Percentiles rank a stretch among this genome's conserved stretches.
Conservation (phyloP, 208 protist genomes). For the Zelonia costaricensis region DNA sequence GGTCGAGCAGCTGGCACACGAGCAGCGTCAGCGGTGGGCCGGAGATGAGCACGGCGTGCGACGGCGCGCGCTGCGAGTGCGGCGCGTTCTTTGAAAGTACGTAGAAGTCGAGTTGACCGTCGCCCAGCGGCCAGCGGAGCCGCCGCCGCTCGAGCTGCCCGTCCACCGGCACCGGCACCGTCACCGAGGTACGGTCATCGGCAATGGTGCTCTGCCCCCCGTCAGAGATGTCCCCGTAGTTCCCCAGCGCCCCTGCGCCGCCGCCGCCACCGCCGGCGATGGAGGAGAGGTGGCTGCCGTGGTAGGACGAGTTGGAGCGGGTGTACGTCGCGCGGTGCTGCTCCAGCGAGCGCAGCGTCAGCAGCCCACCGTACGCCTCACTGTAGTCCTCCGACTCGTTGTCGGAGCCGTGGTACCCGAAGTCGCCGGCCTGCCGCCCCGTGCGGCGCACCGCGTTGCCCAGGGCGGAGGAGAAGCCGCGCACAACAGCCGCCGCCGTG, state of each 20-base stretch:
- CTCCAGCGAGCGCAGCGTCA: conserved; percentile 31
- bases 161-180: conserved; percentile 14
- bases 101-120: conserved; percentile 40
- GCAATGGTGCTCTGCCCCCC: conserved; percentile 19
- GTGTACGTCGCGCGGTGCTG: conserved; percentile 14
- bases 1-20: conserved; percentile 56
- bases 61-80: background rate
- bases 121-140: conserved; percentile 37
- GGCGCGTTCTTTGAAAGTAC: conserved; percentile 23
- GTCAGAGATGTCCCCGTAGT: conserved; percentile 18
- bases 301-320: conserved; percentile 21
- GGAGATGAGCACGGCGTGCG: conserved; percentile 28
- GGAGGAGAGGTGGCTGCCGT: conserved; percentile 30
- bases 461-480: conserved; percentile 48
- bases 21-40: conserved; percentile 56
- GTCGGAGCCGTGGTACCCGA: conserved; percentile 48
- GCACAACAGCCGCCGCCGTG: conserved; percentile 34
- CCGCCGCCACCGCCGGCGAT: conserved; percentile 12
- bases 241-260: no score
- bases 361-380: conserved; percentile 50
- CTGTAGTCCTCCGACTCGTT: conserved; percentile 49
- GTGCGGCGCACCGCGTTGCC: conserved; percentile 40
- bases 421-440: conserved; percentile 29
- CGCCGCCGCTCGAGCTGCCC: conserved; percentile 25
- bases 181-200: conserved; percentile 13